Evolutionary conservation across 345 rosid species (phyloP).

Genomic region (Luvunga scandens): DNA sequence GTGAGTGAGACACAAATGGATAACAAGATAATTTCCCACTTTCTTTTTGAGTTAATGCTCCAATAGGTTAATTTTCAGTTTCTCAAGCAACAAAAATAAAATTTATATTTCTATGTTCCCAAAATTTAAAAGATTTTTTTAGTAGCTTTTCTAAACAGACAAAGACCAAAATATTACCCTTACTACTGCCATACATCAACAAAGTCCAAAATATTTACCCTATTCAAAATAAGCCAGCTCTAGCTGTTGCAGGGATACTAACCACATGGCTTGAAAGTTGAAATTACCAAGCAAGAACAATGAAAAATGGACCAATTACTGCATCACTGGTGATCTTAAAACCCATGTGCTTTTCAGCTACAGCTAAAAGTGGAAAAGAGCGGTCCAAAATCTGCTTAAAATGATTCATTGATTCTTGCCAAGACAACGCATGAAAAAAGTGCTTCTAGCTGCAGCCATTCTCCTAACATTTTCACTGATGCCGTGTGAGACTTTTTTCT

Average conservation of each 20-base stretch:
- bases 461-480: neutral
- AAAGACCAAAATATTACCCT: too few relatives aligned
- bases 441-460: neutral
- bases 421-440: neutral
- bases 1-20: slow-evolving; percentile 6
- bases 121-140: too few relatives aligned
- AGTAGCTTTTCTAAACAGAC: too few relatives aligned
- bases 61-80: neutral
- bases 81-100: neutral
- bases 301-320: neutral
- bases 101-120: too few relatives aligned
- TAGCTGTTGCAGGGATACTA: too few relatives aligned
- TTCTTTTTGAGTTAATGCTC: slow-evolving; percentile 11
- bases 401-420: neutral
- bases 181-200: neutral
- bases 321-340: neutral
- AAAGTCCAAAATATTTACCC: neutral
- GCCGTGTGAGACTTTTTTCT: too few relatives aligned
- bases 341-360: neutral
- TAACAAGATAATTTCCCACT: slow-evolving; percentile 17
- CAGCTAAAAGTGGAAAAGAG: neutral
- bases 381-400: neutral
- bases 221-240: neutral
- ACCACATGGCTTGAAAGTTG: neutral
- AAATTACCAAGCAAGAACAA: neutral